Conservation (phyloP, 768 basidiomycete species). For the Agrocybe praecox region DNA sequence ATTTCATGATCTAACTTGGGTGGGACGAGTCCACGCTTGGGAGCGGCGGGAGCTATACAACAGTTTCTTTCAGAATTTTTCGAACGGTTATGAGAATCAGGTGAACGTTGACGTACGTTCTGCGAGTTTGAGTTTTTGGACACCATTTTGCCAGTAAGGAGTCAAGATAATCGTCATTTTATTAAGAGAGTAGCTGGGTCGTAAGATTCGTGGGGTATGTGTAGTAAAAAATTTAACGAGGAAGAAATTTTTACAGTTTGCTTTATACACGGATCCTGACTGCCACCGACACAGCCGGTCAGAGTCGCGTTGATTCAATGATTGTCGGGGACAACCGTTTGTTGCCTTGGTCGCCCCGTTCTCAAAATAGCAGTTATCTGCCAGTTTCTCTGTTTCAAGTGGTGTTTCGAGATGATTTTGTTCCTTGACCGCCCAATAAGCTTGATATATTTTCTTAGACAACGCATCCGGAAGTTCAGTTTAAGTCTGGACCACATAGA, state of each 20-base stretch:
- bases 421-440: conserved; percentile 1
- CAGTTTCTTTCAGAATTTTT: conserved; percentile 6
- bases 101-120: conserved; percentile 34
- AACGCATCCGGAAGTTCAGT: no score
- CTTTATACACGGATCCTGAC: conserved; percentile 1
- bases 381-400: conserved; percentile 4
- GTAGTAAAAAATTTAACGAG: background rate
- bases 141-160: conserved; percentile 71
- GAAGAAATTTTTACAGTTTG: background rate
- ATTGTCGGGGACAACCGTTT: conserved; percentile 25
- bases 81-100: conserved; percentile 1
- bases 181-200: conserved; percentile 6
- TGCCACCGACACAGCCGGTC: conserved; percentile 7
- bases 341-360: conserved; percentile 26
- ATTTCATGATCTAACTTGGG: conserved; percentile 53
- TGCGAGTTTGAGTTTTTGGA: conserved; percentile 68
- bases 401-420: conserved; percentile 11
- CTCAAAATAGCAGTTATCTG: conserved; percentile 10
- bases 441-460: no score
- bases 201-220: background rate
- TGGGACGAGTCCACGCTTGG: conserved; percentile 61
- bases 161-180: conserved; percentile 66
- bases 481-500: no score
- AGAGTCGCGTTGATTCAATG: conserved; percentile 7
- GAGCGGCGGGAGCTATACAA: conserved; percentile 40